phyloP scores from a whole-genome alignment of 495 filamentous ascomycete genomes.

The Durotheca rogersii region DNA sequence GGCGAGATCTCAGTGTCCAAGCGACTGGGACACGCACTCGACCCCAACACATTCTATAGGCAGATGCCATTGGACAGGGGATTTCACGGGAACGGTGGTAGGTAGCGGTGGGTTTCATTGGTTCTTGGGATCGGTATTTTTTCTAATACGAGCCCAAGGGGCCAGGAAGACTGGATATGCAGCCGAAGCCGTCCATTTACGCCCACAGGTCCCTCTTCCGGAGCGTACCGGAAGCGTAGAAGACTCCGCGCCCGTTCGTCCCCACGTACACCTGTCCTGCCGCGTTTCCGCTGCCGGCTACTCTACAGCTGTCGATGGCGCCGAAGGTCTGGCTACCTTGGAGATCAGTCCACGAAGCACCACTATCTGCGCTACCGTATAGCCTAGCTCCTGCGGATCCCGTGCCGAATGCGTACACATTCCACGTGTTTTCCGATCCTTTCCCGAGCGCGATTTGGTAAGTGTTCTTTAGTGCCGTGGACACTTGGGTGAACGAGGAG shows the following conservation, averaged over 20 bases:
- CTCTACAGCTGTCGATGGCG: slow-evolving; percentile 43
- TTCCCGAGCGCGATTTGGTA: slow-evolving; percentile 50
- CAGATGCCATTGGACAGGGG: background rate
- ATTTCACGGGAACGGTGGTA: background rate
- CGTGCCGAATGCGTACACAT: slow-evolving; percentile 52
- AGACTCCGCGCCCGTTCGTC: slow-evolving; percentile 59
- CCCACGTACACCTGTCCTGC: slow-evolving; percentile 58
- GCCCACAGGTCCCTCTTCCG: slow-evolving; percentile 5
- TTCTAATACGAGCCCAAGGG: background rate
- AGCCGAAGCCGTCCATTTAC: background rate
- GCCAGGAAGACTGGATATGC: slow-evolving; percentile 10
- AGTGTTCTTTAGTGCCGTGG: slow-evolving; percentile 41
- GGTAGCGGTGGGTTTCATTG: background rate
- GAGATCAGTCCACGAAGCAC: slow-evolving; percentile 53
- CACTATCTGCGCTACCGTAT: slow-evolving; percentile 52
- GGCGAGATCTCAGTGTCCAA: too few species aligned
- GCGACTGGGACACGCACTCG: too few species aligned
- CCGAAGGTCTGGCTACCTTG: slow-evolving; percentile 57
- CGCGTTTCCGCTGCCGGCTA: slow-evolving; percentile 51
- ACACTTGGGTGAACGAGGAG: slow-evolving; percentile 43
- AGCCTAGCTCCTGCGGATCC: slow-evolving; percentile 47
- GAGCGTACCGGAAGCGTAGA: slow-evolving; percentile 45
- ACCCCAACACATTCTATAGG: too few species aligned
- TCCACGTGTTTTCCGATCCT: slow-evolving; percentile 41
- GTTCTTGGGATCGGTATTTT: background rate